Conservation (phyloP, 306 rosid genomes). For the Fagus crenata region DNA sequence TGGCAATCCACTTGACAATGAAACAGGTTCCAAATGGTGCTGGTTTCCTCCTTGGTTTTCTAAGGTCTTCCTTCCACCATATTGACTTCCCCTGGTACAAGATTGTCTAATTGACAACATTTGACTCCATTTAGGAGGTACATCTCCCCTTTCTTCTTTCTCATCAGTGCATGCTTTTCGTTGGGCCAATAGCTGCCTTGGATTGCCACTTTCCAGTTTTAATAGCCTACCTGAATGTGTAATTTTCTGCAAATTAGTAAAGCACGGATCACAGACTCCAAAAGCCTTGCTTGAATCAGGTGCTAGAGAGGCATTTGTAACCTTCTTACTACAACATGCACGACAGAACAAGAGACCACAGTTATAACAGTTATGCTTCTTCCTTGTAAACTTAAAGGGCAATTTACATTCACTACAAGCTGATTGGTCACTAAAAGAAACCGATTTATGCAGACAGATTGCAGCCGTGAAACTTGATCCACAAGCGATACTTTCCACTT, state of each 20-base stretch:
- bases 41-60: slow-evolving; percentile 47
- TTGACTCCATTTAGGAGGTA: slow-evolving; percentile 49
- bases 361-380: slow-evolving; percentile 78
- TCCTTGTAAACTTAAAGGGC: slow-evolving; percentile 75
- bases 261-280: slow-evolving; percentile 81
- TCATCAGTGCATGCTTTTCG: slow-evolving; percentile 38
- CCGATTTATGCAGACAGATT: slow-evolving; percentile 68
- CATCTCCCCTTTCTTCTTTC: slow-evolving; percentile 52
- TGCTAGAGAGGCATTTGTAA: slow-evolving; percentile 66
- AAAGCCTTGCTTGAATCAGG: slow-evolving; percentile 62
- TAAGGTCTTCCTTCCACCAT: slow-evolving; percentile 50
- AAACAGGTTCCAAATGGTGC: slow-evolving; percentile 36
- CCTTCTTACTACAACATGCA: slow-evolving; percentile 61
- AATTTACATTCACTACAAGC: slow-evolving; percentile 75
- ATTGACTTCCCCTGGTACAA: slow-evolving; percentile 50
- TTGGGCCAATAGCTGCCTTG: slow-evolving; percentile 33
- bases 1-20: slow-evolving; percentile 42
- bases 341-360: slow-evolving; percentile 81
- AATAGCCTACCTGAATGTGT: slow-evolving; percentile 27
- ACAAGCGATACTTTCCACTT: slow-evolving; percentile 66
- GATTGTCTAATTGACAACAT: slow-evolving; percentile 45
- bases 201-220: slow-evolving; percentile 30
- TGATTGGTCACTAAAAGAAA: slow-evolving; percentile 68
- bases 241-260: slow-evolving; percentile 44
- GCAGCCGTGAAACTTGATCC: slow-evolving; percentile 80